Percentiles rank a stretch among this genome's conserved stretches.
Conservation (phyloP, 768 basidiomycete species). For the Podaxis rugospora region DNA sequence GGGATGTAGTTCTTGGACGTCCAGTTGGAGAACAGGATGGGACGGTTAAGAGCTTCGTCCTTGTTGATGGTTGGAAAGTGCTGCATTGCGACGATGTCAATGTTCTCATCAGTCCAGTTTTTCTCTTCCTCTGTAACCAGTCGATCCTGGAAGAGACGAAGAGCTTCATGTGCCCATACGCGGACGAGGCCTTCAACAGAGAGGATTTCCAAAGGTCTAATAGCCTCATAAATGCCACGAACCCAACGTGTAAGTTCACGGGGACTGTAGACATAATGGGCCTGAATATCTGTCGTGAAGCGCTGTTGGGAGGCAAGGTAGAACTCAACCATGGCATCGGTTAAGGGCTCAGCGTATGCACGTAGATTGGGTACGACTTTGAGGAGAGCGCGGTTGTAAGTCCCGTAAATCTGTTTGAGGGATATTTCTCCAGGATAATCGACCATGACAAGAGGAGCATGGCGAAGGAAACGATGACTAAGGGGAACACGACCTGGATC, state of each 20-base stretch:
- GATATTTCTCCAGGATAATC: conserved; percentile 98
- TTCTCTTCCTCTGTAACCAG: conserved; percentile 91
- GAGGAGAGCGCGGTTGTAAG: conserved; percentile 92
- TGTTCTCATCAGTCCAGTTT: conserved; percentile 90
- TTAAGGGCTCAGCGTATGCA: conserved; percentile 90
- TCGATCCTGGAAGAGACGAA: conserved; percentile 97
- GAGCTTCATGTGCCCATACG: conserved; percentile 96
- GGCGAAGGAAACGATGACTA: conserved; percentile 94
- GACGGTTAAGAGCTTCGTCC: conserved; percentile 81
- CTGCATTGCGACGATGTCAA: conserved; percentile 77
- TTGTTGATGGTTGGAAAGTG: conserved; percentile 93
- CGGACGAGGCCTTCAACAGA: conserved; percentile 94
- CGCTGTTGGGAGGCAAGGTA: conserved; percentile 91
- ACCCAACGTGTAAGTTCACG: conserved; percentile 98
- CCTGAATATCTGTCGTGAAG: conserved; percentile 96
- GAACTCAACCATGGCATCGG: conserved; percentile 95
- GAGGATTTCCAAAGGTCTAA: conserved; percentile 89
- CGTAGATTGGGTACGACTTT: conserved; percentile 94
- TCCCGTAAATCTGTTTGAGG: conserved; percentile 97
- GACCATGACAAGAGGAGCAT: conserved; percentile 97
- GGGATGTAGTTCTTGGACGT: conserved; percentile 96
- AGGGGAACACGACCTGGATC: conserved; percentile 99
- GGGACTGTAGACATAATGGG: conserved; percentile 98
- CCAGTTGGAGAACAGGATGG: conserved; percentile 99
- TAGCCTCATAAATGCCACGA: conserved; percentile 95